These are phyloP conservation scores for Vigna mungo DNA, from an alignment of 306 rosid genomes.

Conservation along the genomic window DNA sequence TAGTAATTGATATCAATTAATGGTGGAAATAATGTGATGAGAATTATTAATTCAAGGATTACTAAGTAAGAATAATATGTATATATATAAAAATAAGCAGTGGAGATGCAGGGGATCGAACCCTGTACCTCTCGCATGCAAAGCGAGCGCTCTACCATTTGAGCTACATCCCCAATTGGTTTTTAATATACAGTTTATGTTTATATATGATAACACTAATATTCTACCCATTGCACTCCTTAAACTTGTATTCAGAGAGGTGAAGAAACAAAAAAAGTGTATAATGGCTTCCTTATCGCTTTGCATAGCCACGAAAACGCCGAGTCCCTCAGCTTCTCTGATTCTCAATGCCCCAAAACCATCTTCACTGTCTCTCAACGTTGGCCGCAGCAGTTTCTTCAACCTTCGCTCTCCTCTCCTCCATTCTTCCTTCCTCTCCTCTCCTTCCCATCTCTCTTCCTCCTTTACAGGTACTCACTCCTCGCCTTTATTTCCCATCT, in stretches of 20 bases:
- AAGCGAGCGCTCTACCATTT: conserved; percentile 82
- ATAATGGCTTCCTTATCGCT: conserved; percentile 48
- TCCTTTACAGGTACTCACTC: conserved; percentile 43
- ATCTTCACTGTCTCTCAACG: conserved; percentile 7
- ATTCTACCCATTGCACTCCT: accelerated
- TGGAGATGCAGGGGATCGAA: conserved; percentile 74
- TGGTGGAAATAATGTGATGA: no score
- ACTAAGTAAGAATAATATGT: no score
- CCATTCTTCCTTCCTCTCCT: conserved; percentile 41
- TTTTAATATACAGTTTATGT: accelerated
- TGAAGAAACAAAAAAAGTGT: neutral
- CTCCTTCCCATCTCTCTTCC: conserved; percentile 42
- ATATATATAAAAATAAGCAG: no score
- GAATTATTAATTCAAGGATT: no score
- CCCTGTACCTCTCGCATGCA: conserved; percentile 75
- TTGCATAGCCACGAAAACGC: conserved; percentile 13
- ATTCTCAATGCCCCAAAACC: conserved; percentile 21
- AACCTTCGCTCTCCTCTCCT: conserved; percentile 22
- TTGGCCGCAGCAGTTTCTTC: neutral
- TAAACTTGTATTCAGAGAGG: neutral
- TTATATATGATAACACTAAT: accelerated
- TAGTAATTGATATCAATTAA: no score
- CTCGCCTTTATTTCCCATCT: neutral
- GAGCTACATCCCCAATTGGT: conserved; percentile 61
- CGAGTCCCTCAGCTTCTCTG: conserved; percentile 15